A percentile compares a stretch with the other conserved stretches of the same genome.
Conservation (phyloP, 1,284 basidiomycete species). For the Bondarzewia mesenterica region DNA sequence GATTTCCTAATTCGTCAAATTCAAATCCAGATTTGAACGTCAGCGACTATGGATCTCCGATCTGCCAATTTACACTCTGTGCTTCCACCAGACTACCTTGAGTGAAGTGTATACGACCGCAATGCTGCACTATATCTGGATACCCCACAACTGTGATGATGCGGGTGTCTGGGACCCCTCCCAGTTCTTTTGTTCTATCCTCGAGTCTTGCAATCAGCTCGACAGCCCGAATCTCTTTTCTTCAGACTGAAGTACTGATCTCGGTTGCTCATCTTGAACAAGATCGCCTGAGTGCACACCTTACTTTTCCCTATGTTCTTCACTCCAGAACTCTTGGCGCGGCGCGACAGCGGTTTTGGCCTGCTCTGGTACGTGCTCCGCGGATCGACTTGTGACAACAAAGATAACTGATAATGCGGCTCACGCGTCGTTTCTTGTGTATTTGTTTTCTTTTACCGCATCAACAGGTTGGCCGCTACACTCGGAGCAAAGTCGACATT, state of each 20-base stretch:
- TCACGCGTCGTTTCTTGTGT: not conserved
- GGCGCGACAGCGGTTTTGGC: conserved; percentile 73
- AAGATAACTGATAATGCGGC: not conserved
- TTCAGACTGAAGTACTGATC: not conserved
- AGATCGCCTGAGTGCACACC: not conserved
- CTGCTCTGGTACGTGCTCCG: conserved; percentile 53
- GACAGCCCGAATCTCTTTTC: not conserved
- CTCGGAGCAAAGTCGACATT: conserved; percentile 80
- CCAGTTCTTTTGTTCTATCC: not conserved
- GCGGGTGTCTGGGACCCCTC: too few relatives aligned
- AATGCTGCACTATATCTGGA: too few relatives aligned
- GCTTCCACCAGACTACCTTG: too few relatives aligned
- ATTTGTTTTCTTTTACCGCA: not conserved
- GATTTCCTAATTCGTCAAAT: not conserved
- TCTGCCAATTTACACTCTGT: too few relatives aligned
- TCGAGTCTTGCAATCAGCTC: not conserved
- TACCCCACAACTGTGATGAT: too few relatives aligned
- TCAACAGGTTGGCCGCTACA: conserved; percentile 76
- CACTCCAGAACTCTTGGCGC: conserved; percentile 60
- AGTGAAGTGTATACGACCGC: too few relatives aligned
- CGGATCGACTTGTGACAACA: too few relatives aligned
- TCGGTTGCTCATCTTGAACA: too few relatives aligned
- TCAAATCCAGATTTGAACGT: not conserved
- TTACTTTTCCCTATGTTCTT: conserved; percentile 54
- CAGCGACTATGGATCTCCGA: too few relatives aligned